phyloP scores from a whole-genome alignment of 1,284 basidiomycete genomes.

The Ceratobasidium sp. region DNA sequence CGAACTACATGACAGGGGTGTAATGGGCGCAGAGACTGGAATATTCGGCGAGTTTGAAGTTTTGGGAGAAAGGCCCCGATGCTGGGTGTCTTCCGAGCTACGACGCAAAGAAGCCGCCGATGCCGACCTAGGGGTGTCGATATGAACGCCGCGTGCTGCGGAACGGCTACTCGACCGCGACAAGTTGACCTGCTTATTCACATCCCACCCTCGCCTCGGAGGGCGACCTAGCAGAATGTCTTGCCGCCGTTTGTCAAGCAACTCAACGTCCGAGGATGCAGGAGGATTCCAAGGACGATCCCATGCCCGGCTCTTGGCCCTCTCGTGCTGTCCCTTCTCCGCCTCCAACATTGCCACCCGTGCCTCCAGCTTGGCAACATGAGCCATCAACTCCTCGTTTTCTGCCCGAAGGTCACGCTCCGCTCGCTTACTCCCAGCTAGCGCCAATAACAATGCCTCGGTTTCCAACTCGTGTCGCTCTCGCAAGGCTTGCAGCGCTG shows the following conservation, averaged over 20 bases:
- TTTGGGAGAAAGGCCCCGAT: neutral
- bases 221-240: slow-evolving; percentile 12
- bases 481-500: slow-evolving; percentile 38
- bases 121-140: neutral
- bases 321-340: slow-evolving; percentile 5
- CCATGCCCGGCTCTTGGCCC: neutral
- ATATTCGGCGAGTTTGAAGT: neutral
- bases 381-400: slow-evolving; percentile 72
- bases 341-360: slow-evolving; percentile 25
- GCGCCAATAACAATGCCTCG: slow-evolving; percentile 47
- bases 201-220: neutral
- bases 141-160: neutral
- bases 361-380: slow-evolving; percentile 41
- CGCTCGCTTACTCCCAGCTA: slow-evolving; percentile 50
- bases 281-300: neutral
- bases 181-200: neutral
- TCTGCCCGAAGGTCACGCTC: slow-evolving; percentile 63
- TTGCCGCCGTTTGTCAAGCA: slow-evolving; percentile 11
- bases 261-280: neutral
- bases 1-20: neutral
- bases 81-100: neutral
- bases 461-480: slow-evolving; percentile 45
- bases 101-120: neutral
- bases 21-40: neutral
- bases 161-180: neutral